A percentile compares a stretch with the other conserved stretches of the same genome.
phyloP scores from a whole-genome alignment of 2,329 filamentous ascomycete species.

The Paraconiothyrium sp. region DNA sequence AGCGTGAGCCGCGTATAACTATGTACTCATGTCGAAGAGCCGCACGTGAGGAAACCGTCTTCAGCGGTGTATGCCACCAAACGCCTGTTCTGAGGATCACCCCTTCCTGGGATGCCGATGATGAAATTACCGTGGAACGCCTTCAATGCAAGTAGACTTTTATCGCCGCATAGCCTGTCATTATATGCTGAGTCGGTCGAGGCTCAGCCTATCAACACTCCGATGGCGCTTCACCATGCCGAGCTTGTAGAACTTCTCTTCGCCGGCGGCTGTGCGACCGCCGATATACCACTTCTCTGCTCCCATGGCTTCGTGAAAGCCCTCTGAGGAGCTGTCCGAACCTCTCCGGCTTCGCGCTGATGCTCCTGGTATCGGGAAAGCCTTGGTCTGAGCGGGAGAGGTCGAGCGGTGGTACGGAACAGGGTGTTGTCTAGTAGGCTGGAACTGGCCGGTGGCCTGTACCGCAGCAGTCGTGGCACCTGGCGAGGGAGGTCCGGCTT shows the following conservation, averaged over 20 bases:
- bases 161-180: conserved; percentile 34
- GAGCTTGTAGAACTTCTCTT: conserved; percentile 83
- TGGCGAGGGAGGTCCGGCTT: conserved; percentile 42
- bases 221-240: conserved; percentile 77
- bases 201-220: conserved; percentile 77
- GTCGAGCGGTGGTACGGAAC: conserved; percentile 50
- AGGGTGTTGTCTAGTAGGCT: conserved; percentile 54
- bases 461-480: conserved; percentile 51
- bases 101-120: not conserved
- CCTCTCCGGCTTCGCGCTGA: conserved; percentile 64
- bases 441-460: conserved; percentile 50
- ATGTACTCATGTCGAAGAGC: conserved; percentile 13
- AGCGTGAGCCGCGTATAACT: conserved; percentile 13
- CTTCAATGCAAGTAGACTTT: conserved; percentile 35
- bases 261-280: conserved; percentile 77
- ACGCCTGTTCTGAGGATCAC: not conserved
- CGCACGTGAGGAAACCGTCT: not conserved
- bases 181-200: conserved; percentile 78
- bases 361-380: conserved; percentile 47
- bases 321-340: conserved; percentile 79
- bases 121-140: conserved; percentile 16
- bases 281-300: conserved; percentile 86
- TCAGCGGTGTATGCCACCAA: not conserved
- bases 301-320: conserved; percentile 76
- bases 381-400: conserved; percentile 44